Base-by-base conservation (phyloP, 176 grass and related monocot species). In the Musa troglodytarum region DNA sequence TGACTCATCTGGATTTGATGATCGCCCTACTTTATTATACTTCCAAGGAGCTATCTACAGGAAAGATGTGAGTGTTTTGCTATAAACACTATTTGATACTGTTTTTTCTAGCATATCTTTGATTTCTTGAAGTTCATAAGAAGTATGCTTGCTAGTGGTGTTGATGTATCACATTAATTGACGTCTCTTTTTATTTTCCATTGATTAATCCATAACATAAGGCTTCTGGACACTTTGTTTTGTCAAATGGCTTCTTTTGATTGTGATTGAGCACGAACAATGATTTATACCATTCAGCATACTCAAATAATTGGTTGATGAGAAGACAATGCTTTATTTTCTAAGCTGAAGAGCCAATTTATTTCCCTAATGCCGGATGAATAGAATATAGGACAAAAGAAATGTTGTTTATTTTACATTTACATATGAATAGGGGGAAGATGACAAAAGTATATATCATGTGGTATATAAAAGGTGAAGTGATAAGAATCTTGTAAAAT, bases 1-100 rank as follows among this genome's bases (percentile, higher is more conserved):
- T 74, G 94, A 93, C 58, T 85, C 86, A 3, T 58, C 86, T 16
- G 80, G 82, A 43, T 98, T 91, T 19, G 82, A 98, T 84, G 84
- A 85, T 26, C 86, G 94, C 1, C 80, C 82, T 0, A 98, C 78
- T 0, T 68, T 98, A 73, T 51, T 98, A 34, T 98, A 91, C 63
- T 98, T 98, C 69, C 79, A 88, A 66, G 94, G 94, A 72, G 88
- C 94, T 22, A 98, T 98, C 77, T 91, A 93, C 81, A 87, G 94
- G 79, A 98, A 98, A 78, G 88, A 98, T 91, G 94, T 98, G 87
- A 93, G 80, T 25, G 1, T 10, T 73, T 24, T 73, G 1, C 1
- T 34, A 19, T 56, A 29, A 8, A 74, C 56, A 7, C 6, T 29
- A 74, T 17, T 56, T 73, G 25, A 16, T 54, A 26, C 3, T 17